Base-by-base conservation (phyloP, 1,284 basidiomycete genomes). In the Irpex rosettiformis region DNA sequence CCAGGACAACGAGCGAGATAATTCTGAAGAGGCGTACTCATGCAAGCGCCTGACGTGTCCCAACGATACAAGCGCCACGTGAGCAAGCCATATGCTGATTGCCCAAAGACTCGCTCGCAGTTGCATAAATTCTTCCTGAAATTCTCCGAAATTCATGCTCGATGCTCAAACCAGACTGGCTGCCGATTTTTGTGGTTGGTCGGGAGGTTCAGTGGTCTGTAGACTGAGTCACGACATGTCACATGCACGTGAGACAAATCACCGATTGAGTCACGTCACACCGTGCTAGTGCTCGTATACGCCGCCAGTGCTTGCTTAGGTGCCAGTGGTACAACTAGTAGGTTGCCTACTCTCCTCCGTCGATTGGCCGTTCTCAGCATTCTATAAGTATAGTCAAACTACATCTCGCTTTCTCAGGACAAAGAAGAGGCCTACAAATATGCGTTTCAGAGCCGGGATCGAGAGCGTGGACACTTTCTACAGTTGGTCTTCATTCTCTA, bases 381-480 rank as follows among this genome's bases (percentile, higher is more conserved):
- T n/a, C n/a, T n/a, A n/a, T n/a, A n/a, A n/a, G n/a, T n/a, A n/a
- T n/a, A n/a, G n/a, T n/a, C n/a, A n/a, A n/a, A n/a, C n/a, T n/a
- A n/a, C n/a, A 16, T 18, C 13, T 2, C 10, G 21, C 43, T 47
- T 18, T 24, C 21, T 21, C 24, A 16, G 22, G 11, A 8, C 22
- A 6, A 27, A 28, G 7, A 27, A 51, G 13, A 18, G 11, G 27
- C 18, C 27, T 28, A 6, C 13, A 25, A 52, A 37, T 3, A 89
- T 89, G 88, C 79, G 88, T 51, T 88, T 89, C 70, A 74, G 87
- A 61, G 84, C 88, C 13, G 75, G 76, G 0, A 77, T 89, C 54
- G 76, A 81, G 60, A 85, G 88, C 67, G 82, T 85, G 29, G 69
- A 73, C 13, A 80, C 81, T 4, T 82, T 89, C 65, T 81, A 78